Evolutionary conservation across 2,329 filamentous ascomycete species (phyloP), one percentile per base, ranked within the genome.

Genomic region (Fonsecaea nubica): DNA sequence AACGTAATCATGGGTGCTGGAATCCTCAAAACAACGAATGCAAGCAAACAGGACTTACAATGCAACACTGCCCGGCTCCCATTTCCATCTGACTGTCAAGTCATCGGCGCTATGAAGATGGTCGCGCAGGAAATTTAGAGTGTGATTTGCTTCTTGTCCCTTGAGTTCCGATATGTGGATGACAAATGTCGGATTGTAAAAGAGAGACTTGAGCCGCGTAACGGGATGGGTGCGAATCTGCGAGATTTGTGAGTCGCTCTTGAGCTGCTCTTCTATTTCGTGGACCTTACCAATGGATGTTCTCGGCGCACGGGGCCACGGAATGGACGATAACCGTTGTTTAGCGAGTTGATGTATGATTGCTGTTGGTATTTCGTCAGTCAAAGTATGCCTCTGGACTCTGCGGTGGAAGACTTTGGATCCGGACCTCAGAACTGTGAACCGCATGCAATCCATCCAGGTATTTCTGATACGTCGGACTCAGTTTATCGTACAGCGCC

Each of bases 401-500:
- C 21, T 25, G 21, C 21, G 21, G 21, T 25, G 21, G 2, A 25
- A 38, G 36, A 38, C 9, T 13, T 30, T 35, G 18, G n/a, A 45
- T 40, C 21, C 45, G 36, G 55, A 60, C 66, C 67, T 73, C 70
- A 4, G 72, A 74, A 57, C 65, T 71, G 53, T 73, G 72, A 6
- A 73, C 60, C 4, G 54, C 72, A 62, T 72, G 68, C 15, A 73
- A 61, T 7, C 68, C 64, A 42, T 73, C 72, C 53, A 74, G 68
- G 3, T 65, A 33, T 30, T 69, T 69, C 64, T 73, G 69, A 58
- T 67, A 73, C 21, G 63, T 66, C 15, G 72, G 67, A 62, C 72
- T 73, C 62, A 74, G 59, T 62, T 72, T 72, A 60, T 74, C 72
- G 60, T 68, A 74, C n/a, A 74, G 56, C 2, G 66, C 72, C n/a